These are phyloP conservation scores for Laetiporus sulphureus DNA, from an alignment of 1,284 basidiomycete genomes.

Conservation along the genomic window DNA sequence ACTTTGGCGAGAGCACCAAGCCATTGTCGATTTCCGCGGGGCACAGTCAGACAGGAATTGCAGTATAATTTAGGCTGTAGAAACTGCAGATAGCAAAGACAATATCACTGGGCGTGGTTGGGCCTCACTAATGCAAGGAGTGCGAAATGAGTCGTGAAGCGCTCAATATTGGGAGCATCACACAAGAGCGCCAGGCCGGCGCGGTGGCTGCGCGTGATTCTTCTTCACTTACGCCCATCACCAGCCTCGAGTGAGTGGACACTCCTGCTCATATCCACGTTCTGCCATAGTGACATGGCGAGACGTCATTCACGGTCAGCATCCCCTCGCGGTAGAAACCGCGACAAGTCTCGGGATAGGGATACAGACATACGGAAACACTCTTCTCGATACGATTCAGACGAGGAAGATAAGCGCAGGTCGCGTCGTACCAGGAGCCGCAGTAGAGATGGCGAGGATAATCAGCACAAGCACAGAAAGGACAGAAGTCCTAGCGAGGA, in stretches of 20 bases:
- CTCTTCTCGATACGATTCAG: conserved; percentile 26
- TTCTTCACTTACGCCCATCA: background rate
- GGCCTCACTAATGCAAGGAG: no score
- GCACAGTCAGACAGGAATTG: background rate
- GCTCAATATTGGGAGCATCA: no score
- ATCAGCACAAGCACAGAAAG: conserved; percentile 32
- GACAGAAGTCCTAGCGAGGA: conserved; percentile 33
- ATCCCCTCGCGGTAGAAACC: conserved; percentile 29
- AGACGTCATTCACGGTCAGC: conserved; percentile 37
- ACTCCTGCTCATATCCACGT: conserved; percentile 6
- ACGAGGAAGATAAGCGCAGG: conserved; percentile 27
- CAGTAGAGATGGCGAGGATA: conserved; percentile 33
- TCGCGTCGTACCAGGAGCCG: conserved; percentile 33
- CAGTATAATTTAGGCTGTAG: no score
- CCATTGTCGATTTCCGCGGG: background rate
- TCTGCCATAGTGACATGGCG: conserved; percentile 23
- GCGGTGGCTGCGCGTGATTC: no score
- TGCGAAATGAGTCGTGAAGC: no score
- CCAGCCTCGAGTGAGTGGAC: conserved; percentile 12
- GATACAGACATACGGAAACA: conserved; percentile 28
- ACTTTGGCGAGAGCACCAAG: conserved; percentile 8
- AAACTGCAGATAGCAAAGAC: no score
- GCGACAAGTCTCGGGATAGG: background rate
- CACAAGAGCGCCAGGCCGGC: no score
- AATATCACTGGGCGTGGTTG: no score